Evolutionary conservation across 768 basidiomycete species (phyloP), one percentile per base, ranked within the genome.

Genomic region (Piloderma croceum): DNA sequence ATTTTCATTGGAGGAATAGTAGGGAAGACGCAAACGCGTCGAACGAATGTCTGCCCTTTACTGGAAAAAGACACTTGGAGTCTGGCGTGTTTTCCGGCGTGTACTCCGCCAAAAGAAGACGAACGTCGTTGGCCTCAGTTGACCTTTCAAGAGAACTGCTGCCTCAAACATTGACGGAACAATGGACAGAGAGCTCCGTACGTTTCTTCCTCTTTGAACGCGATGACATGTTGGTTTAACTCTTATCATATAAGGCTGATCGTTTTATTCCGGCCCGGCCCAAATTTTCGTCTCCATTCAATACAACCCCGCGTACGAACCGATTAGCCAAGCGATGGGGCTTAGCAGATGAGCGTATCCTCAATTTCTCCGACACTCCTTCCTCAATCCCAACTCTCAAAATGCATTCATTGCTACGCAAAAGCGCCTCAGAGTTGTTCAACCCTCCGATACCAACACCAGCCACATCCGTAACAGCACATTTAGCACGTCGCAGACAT

Each of bases 261-360:
- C 69, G 81, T 33, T 83, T 83, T 53, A 69, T 83, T 25, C 61
- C 81, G 2, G 60, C 64, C 5, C 70, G 76, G 12, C 73, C 76
- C 5, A 71, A 74, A 32, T 57, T 58, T 6, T 57, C 67, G 7
- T 51, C 79, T 6, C 80, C 81, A 3, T 70, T 83, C 34, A 71
- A 77, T 40, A 70, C 64, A 24, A 83, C 80, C 2, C 81, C 81
- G 10, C 75, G 81, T 13, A 79, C 81, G n/a, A 74, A 71, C 39
- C 73, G 81, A 17, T 79, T 83, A 33, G 76, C 78, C 48, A 73
- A 74, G 47, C 63, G 74, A 19, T 78, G 82, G 32, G 81, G 81
- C 6, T 67, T 83, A 25, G 48, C 72, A 6, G 74, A 75, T 47
- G 76, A 76, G 43, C 69, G 71, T 15, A 53, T 83, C 22, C 61